Evolutionary conservation across 2,329 filamentous ascomycete species (phyloP), one percentile per base, ranked within the genome.

Genomic region (Pseudocercospora musae): DNA sequence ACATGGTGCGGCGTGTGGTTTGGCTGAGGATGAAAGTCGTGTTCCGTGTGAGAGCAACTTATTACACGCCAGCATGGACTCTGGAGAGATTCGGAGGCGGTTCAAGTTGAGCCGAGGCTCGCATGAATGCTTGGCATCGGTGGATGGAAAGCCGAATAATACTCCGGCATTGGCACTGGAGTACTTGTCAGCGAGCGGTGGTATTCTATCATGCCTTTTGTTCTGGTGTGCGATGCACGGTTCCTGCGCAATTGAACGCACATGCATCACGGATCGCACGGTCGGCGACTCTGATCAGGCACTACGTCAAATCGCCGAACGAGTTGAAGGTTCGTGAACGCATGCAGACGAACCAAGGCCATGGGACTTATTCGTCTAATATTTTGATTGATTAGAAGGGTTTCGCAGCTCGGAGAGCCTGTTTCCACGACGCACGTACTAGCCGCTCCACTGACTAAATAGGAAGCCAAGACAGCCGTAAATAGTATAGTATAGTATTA

Each of bases 1-100:
- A 67, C 72, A 75, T 74, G 23, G 10, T 65, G 49, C 55, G 11
- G 46, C 33, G 25, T 58, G 31, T 37, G 20, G 23, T 48, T 23
- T 48, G 48, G 33, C 27, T 20, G n/a, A 9, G 27, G 5, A 20
- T 59, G 55, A 48, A 48, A 48, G 44, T 58, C 1, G 37, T 40
- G 37, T 40, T 15, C 18, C 13, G 33, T 37, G 33, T 15, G 5
- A 15, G 33, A n/a, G 33, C 33, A n/a, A 37, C 13, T 31, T 8
- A n/a, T n/a, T 37, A 37, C 4, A n/a, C 33, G 33, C 33, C 33
- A 5, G n/a, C 4, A 37, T 33, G 13, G 55, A 23, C n/a, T n/a
- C n/a, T n/a, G n/a, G 23, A 25, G 42, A 46, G 42, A n/a, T 46
- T 21, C 18, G 18, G 21, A 48, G 18, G 21, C 18, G 44, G 18